phyloP scores from a whole-genome alignment of 2,329 filamentous ascomycete species.

The Alternaria viburni region DNA sequence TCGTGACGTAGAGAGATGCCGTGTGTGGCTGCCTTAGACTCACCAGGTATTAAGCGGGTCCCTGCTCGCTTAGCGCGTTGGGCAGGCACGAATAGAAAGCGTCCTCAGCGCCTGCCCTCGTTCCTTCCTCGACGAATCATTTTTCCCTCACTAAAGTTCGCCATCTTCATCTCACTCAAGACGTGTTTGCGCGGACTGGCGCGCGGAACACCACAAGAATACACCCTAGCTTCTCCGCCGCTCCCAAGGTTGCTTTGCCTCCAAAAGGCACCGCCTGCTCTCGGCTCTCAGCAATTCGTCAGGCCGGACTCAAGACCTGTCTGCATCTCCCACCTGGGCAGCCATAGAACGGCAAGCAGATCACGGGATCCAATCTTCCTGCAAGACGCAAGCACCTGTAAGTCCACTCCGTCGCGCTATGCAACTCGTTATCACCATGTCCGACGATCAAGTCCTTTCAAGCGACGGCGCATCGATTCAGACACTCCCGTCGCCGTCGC shows the following conservation, averaged over 20 bases:
- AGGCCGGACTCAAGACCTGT: conserved; percentile 22
- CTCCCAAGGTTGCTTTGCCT: neutral
- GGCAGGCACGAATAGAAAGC: too few relatives aligned
- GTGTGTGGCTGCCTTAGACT: neutral
- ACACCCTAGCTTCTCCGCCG: neutral
- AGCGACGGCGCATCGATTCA: neutral
- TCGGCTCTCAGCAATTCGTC: conserved; percentile 7
- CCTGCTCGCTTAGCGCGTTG: too few relatives aligned
- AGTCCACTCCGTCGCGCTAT: conserved; percentile 1
- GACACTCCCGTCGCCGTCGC: neutral
- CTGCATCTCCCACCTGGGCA: neutral
- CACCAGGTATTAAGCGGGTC: too few relatives aligned
- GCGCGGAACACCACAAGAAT: neutral
- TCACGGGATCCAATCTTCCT: conserved; percentile 44
- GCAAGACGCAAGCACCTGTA: conserved; percentile 32
- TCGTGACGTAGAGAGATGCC: neutral
- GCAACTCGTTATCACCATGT: neutral
- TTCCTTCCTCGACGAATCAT: too few relatives aligned
- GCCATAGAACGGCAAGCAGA: conserved; percentile 2
- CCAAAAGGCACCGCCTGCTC: conserved; percentile 3
- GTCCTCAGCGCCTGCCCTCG: too few relatives aligned
- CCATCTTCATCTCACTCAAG: too few relatives aligned
- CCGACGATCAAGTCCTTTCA: neutral
- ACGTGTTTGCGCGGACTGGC: too few relatives aligned
- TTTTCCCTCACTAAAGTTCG: too few relatives aligned